Percentiles rank a stretch among this genome's conserved stretches.
These are phyloP conservation scores for Gossypium longicalyx DNA, from an alignment of 345 rosid species.

Conservation along the genomic window DNA sequence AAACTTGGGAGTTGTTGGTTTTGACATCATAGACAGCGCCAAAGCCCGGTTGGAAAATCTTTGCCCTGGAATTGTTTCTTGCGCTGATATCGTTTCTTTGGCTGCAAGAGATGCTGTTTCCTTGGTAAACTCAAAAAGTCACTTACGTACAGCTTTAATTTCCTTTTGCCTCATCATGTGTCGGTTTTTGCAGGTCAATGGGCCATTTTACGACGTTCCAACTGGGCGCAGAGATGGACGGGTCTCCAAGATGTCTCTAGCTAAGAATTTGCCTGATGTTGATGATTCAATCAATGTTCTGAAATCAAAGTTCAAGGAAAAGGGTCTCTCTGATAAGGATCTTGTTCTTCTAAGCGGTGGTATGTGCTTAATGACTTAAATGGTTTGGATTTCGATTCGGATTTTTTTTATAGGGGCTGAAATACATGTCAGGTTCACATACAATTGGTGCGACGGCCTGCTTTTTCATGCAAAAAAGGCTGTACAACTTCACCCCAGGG, in stretches of 20 bases:
- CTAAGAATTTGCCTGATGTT: slow-evolving; percentile 35
- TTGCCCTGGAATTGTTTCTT: slow-evolving; percentile 63
- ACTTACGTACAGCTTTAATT: not conserved
- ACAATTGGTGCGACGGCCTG: slow-evolving; percentile 56
- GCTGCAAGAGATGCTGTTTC: slow-evolving; percentile 56
- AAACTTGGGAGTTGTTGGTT: slow-evolving; percentile 42
- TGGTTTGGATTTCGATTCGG: not conserved
- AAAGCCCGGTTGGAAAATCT: slow-evolving; percentile 39
- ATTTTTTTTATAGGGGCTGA: not conserved
- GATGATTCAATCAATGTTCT: slow-evolving; percentile 32
- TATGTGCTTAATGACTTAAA: slow-evolving; percentile 5
- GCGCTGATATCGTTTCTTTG: slow-evolving; percentile 54
- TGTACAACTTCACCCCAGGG: slow-evolving; percentile 36
- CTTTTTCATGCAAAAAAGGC: slow-evolving; percentile 41
- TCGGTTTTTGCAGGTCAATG: slow-evolving; percentile 31
- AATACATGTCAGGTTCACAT: slow-evolving; percentile 38
- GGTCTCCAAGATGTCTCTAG: slow-evolving; percentile 30
- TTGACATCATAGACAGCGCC: slow-evolving; percentile 40
- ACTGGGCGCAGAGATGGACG: slow-evolving; percentile 70
- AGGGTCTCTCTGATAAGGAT: slow-evolving; percentile 48
- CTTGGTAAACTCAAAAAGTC: slow-evolving; percentile 30
- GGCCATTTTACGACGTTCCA: slow-evolving; percentile 46
- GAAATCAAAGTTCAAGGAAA: slow-evolving; percentile 35
- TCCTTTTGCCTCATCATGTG: not conserved
- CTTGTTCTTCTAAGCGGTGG: slow-evolving; percentile 52